phyloP scores from a whole-genome alignment of 2,329 filamentous ascomycete species.

The Nemania sp. region DNA sequence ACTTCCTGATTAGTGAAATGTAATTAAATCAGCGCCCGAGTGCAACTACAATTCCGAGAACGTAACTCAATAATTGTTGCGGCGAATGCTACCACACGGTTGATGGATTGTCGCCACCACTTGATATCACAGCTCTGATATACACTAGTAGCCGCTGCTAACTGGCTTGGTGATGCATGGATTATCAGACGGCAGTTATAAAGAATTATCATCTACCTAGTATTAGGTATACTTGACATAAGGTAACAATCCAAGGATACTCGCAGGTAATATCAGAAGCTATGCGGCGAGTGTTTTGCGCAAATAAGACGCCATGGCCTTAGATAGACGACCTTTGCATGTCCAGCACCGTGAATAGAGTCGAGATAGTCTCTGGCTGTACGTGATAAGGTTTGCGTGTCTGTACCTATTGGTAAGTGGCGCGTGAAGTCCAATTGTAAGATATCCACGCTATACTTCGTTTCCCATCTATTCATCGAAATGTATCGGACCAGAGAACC shows the following conservation, averaged over 20 bases:
- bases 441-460: slow-evolving; percentile 9
- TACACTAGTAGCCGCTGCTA: not conserved
- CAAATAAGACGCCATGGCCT: not conserved
- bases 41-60: not conserved
- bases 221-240: not conserved
- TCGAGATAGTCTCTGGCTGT: not conserved
- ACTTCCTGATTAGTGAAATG: not conserved
- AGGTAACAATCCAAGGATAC: not conserved
- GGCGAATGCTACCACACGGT: not conserved
- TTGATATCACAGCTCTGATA: not conserved
- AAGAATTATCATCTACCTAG: not conserved
- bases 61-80: not conserved
- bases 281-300: not conserved
- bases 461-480: slow-evolving; percentile 36
- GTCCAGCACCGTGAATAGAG: not conserved
- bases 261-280: not conserved
- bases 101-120: not conserved
- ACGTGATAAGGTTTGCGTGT: not conserved
- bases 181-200: not conserved
- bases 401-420: not conserved
- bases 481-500: slow-evolving; percentile 38
- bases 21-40: slow-evolving; percentile 4
- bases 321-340: not conserved
- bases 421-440: not conserved
- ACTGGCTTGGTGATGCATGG: not conserved